These are phyloP conservation scores for Rhizomucor pusillus DNA, from an alignment of 371 early-diverging fungal genomes.

Conservation along the genomic window DNA sequence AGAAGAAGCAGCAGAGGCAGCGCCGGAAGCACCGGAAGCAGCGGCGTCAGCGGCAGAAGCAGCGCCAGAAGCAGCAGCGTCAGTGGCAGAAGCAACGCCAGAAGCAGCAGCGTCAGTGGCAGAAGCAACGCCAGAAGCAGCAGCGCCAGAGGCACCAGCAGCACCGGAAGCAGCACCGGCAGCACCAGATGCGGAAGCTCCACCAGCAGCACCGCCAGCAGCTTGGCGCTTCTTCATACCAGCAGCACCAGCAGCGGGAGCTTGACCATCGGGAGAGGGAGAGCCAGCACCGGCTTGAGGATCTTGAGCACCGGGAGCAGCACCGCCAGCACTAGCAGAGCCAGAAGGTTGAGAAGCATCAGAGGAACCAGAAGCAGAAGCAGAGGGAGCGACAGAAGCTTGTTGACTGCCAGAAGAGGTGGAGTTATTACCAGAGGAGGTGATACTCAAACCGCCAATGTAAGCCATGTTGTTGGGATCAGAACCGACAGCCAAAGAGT, in stretches of 20 bases:
- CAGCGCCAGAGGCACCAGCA: not conserved
- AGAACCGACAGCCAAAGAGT: constrained; percentile 38
- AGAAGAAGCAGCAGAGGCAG: constrained; percentile 5
- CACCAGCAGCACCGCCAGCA: constrained; percentile 1
- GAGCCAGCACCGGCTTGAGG: not conserved
- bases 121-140: constrained; percentile 7
- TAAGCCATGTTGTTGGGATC: constrained; percentile 35
- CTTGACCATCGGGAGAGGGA: not conserved
- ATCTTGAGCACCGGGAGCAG: constrained; percentile 3
- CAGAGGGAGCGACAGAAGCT: not conserved
- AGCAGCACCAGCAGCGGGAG: constrained; percentile 2
- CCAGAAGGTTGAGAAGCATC: constrained; percentile 4
- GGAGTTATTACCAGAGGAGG: constrained; percentile 7
- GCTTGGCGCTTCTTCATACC: constrained; percentile 2
- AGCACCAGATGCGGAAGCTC: constrained; percentile 1
- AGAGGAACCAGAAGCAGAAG: constrained; percentile 11
- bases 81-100: not conserved
- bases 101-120: constrained; percentile 4
- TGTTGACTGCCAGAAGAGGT: constrained; percentile 1
- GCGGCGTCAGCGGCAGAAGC: not conserved
- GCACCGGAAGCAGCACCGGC: constrained; percentile 3
- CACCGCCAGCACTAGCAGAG: not conserved
- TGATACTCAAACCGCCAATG: constrained; percentile 33
- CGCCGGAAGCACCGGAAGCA: constrained; percentile 1
- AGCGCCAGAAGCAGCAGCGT: constrained; percentile 1